Percentiles rank a stretch among this genome's conserved stretches.
phyloP scores from a whole-genome alignment of 805 yeast genomes.

The Candida ovalis region DNA sequence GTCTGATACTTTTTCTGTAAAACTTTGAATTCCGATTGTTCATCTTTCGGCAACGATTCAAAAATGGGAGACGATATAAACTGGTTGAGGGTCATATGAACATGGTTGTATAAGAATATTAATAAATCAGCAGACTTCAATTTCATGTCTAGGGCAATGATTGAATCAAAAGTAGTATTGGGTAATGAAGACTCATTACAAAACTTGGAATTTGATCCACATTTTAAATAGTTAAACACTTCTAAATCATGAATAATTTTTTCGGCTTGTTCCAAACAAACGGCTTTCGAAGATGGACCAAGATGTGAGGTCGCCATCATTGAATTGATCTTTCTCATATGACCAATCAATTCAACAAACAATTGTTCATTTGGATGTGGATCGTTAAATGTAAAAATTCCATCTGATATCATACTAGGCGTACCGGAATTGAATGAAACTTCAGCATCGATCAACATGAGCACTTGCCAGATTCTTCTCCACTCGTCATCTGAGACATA shows the following conservation, averaged over 20 bases:
- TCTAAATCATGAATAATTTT: slow-evolving; percentile 17
- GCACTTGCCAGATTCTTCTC: slow-evolving; percentile 14
- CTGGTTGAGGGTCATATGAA: slow-evolving; percentile 8
- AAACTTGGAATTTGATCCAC: slow-evolving; percentile 4
- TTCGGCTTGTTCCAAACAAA: slow-evolving; percentile 16
- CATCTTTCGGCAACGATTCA: slow-evolving; percentile 2
- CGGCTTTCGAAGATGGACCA: not conserved
- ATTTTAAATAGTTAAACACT: slow-evolving; percentile 8
- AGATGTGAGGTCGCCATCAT: not conserved
- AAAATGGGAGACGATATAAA: slow-evolving; percentile 12
- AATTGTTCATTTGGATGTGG: not conserved
- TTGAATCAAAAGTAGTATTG: not conserved
- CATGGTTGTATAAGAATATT: slow-evolving; percentile 19
- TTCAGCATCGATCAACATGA: slow-evolving; percentile 22
- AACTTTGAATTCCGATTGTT: slow-evolving; percentile 4
- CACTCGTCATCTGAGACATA: slow-evolving; percentile 16
- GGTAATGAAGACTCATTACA: not conserved
- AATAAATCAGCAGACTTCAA: slow-evolving; percentile 19
- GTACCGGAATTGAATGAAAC: slow-evolving; percentile 21
- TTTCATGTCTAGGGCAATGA: slow-evolving; percentile 8
- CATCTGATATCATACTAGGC: slow-evolving; percentile 12
- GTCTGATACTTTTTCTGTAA: slow-evolving; percentile 12
- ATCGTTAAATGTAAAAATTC: not conserved
- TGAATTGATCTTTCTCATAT: not conserved
- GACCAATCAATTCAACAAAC: not conserved